Base-by-base conservation (phyloP, 108 stramenopile species). In the Stephanodiscus triporus region DNA sequence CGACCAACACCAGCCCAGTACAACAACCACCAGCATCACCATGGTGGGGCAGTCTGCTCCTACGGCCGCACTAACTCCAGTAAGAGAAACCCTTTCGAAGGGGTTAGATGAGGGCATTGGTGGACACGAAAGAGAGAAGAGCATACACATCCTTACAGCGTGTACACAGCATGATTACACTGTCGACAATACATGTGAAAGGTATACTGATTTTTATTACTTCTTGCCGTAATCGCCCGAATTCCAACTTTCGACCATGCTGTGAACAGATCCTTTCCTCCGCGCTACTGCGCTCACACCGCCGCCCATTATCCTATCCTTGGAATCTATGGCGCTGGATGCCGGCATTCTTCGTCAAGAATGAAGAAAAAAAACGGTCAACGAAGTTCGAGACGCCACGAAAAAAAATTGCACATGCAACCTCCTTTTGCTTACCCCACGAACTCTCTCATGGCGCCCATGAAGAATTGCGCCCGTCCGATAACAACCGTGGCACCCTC, bases 401-500 rank as follows among this genome's bases (percentile, higher is more conserved):
- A 6, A 17, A 27, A 20, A 6, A 6, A 17, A 66, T 2, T 24
- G 54, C 50, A 2, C 37, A 34, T n/a, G n/a, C 50, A 51, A 37
- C 4, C 3, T 19, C 17, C 36, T 63, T 42, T 26, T 38, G 38
- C 76, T 70, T 30, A 77, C 76, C 92, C 92, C 4, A 83, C 63
- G 53, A 88, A 93, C n/a, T 82, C 83, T 53, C 92, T 79, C 79
- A 81, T 87, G 24, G 89, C 89, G 3, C 92, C 92, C 51, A 90
- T 80, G 68, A 86, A 93, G 55, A 93, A 93, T 45, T 91, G 88
- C 2, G 88, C 89, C 42, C 92, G 63, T 16, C 92, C 92, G 61
- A 93, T 78, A 0, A 89, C 80, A 37, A 89, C 84, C 38, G 86
- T 84, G 40, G 86, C 86, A 17, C 92, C 92, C 54, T 93, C 92